phyloP scores from a whole-genome alignment of 306 rosid species.

The Adenanthera pavonina region DNA sequence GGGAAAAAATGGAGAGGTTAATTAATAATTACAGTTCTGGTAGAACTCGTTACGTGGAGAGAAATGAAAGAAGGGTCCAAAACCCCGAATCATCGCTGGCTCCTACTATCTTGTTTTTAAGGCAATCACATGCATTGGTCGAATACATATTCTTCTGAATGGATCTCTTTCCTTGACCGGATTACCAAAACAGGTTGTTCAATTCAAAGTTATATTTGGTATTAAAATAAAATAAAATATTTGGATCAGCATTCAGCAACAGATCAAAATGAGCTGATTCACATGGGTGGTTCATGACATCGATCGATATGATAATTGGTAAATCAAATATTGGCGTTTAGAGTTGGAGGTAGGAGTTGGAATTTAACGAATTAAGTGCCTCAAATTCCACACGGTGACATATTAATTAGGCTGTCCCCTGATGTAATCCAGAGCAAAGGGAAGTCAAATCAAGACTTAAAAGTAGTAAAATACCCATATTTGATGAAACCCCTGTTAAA shows the following conservation, averaged over 20 bases:
- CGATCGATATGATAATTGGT: too few species aligned
- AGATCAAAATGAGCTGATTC: neutral
- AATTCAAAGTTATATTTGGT: neutral
- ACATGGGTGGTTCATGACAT: neutral
- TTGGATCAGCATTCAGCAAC: neutral
- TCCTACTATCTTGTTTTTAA: constrained; percentile 35
- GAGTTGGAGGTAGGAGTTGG: neutral
- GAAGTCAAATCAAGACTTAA: neutral
- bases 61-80: constrained; percentile 30
- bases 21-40: neutral
- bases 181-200: neutral
- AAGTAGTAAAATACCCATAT: neutral
- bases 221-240: too few species aligned
- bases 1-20: neutral
- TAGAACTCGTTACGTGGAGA: neutral
- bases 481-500: neutral
- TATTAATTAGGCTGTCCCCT: neutral
- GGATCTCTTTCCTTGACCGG: neutral
- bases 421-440: neutral
- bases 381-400: neutral
- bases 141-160: neutral
- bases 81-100: constrained; percentile 44
- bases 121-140: constrained; percentile 45
- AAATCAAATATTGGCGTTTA: too few species aligned
- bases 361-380: neutral